Evolutionary conservation across 2,329 filamentous ascomycete species (phyloP).

Genomic region (Aspergillus calidoustus): DNA sequence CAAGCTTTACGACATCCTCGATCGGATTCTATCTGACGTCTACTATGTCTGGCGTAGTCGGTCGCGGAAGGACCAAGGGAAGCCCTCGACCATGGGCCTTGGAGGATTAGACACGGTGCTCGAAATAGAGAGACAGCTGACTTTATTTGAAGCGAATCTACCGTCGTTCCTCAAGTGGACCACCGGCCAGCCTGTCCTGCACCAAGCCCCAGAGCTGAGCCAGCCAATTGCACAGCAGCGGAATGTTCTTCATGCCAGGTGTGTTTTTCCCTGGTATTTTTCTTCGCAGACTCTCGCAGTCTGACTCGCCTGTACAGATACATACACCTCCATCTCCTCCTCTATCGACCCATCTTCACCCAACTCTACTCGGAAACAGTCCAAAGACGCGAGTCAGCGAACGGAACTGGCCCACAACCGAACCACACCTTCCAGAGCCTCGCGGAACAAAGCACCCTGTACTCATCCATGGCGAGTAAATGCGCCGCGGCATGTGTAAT

Average conservation of each 20-base stretch:
- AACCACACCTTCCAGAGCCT: background rate
- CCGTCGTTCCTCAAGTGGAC: constrained; percentile 33
- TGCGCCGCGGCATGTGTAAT: constrained; percentile 39
- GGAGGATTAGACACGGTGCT: constrained; percentile 31
- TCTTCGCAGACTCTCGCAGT: background rate
- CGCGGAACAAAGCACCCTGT: constrained; percentile 14
- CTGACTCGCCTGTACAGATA: constrained; percentile 27
- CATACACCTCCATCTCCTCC: constrained; percentile 38
- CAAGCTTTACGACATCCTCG: constrained; percentile 37
- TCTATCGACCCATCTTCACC: constrained; percentile 42
- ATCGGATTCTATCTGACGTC: constrained; percentile 40
- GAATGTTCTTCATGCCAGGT: constrained; percentile 38
- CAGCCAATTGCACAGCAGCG: constrained; percentile 25
- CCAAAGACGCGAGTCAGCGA: background rate
- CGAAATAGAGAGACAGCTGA: constrained; percentile 33
- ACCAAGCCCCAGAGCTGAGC: background rate
- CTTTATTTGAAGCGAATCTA: constrained; percentile 29
- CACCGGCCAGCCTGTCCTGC: background rate
- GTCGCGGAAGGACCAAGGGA: background rate
- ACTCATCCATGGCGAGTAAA: constrained; percentile 33
- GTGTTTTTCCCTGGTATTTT: background rate
- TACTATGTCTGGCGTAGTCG: constrained; percentile 38
- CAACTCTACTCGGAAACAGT: constrained; percentile 34
- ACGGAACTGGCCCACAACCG: too few species aligned
- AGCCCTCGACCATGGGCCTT: background rate